Percentiles rank a stretch among this genome's conserved stretches.
phyloP scores from a whole-genome alignment of 768 basidiomycete species.

The Baorangia bicolor region DNA sequence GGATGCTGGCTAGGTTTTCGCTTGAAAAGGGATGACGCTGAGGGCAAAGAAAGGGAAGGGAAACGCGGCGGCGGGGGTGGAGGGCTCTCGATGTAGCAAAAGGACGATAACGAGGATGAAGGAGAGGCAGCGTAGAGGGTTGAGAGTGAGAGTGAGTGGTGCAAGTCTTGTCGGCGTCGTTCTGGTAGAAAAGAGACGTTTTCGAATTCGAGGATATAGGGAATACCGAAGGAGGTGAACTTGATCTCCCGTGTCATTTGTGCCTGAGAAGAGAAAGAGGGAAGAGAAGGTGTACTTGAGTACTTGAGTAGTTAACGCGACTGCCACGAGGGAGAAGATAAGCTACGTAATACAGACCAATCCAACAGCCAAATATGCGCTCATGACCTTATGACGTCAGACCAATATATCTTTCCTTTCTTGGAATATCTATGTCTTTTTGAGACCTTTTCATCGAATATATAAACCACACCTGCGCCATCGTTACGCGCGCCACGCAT shows the following conservation, averaged over 20 bases:
- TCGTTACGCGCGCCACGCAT: neutral
- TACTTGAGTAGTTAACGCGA: no score
- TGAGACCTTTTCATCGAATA: conserved; percentile 19
- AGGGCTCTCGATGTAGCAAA: conserved; percentile 28
- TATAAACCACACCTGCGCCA: conserved; percentile 13
- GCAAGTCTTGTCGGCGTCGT: neutral
- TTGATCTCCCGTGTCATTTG: conserved; percentile 26
- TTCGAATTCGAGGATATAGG: conserved; percentile 30
- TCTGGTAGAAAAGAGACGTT: conserved; percentile 23
- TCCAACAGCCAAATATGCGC: neutral
- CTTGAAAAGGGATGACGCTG: conserved; percentile 27
- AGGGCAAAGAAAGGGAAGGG: conserved; percentile 15
- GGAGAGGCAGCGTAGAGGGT: neutral
- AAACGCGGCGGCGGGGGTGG: conserved; percentile 14
- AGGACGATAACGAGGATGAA: conserved; percentile 24
- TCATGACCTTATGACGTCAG: conserved; percentile 26
- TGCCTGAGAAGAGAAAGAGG: neutral
- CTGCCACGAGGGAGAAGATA: conserved; percentile 5
- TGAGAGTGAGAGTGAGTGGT: no score
- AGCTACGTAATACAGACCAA: neutral
- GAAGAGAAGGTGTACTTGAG: neutral
- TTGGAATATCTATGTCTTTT: conserved; percentile 13
- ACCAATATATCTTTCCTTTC: conserved; percentile 31
- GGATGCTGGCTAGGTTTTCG: conserved; percentile 11
- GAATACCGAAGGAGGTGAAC: conserved; percentile 31